Evolutionary conservation across 202 grass and related monocot genomes (phyloP).

Genomic region (Thinopyrum obtusiflorum): DNA sequence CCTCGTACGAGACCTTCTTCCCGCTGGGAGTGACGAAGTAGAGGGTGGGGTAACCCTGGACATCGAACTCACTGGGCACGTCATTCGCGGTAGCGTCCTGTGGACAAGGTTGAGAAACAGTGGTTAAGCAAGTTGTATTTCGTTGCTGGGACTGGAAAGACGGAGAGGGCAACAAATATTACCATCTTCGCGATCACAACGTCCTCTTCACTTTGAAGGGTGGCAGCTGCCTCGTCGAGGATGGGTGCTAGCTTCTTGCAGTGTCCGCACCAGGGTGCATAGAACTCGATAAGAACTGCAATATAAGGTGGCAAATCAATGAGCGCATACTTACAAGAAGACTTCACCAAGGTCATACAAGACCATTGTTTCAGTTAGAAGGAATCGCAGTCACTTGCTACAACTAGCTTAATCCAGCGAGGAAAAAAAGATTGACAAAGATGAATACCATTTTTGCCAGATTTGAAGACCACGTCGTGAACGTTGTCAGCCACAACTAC

Average conservation of each 20-base stretch:
- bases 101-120: neutral
- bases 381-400: neutral
- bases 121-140: neutral
- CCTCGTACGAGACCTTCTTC: conserved; percentile 48
- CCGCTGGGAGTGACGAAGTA: conserved; percentile 81
- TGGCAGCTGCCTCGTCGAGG: conserved; percentile 77
- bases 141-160: neutral
- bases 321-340: neutral
- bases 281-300: conserved; percentile 89
- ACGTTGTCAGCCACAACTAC: conserved; percentile 76
- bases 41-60: conserved; percentile 80
- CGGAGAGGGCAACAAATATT: neutral
- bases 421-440: neutral
- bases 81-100: conserved; percentile 87
- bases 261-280: conserved; percentile 96
- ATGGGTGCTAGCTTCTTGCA: conserved; percentile 87
- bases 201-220: conserved; percentile 66
- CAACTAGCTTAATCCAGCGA: neutral
- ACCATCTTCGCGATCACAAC: conserved; percentile 95
- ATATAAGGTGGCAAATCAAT: neutral
- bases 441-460: conserved; percentile 72
- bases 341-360: no score
- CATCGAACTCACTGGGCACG: conserved; percentile 51
- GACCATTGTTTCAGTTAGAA: neutral
- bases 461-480: conserved; percentile 67